Evolutionary conservation across 1,284 basidiomycete genomes (phyloP), one percentile per base, ranked within the genome.

Genomic region (Sphaerobolus stellatus): DNA sequence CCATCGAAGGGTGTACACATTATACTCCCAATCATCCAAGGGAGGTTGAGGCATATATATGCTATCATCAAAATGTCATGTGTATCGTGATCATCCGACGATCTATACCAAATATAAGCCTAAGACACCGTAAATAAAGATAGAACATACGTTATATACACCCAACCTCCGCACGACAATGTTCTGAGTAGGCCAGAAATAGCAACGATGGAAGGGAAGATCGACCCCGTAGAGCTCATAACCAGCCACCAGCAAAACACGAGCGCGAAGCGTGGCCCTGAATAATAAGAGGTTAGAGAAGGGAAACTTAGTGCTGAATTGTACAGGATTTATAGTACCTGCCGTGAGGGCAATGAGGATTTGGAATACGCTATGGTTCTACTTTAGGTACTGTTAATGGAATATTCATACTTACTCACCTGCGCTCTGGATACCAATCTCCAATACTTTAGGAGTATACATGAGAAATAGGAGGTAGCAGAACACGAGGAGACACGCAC

Each of bases 1-100:
- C n/a, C n/a, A n/a, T n/a, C 64, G 2, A 59, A 28, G n/a, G 79
- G 75, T 2, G 86, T 88, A 59, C 79, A 80, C 14, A 72, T 61
- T 30, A 86, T 82, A 5, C 84, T 82, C 27, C 89, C 83, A 36
- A 84, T 67, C 92, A 96, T 96, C 93, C 93, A 98, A 1, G 91
- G 90, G 3, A 91, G 63, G 61, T 90, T 92, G 65, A 83, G 81
- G 2, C 90, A 75, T 58, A 94, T 87, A 65, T 92, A 94, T 52
- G 80, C 67, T 58, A 94, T 87, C 94, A 98, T 97, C 66, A 88
- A 84, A 22, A 94, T 74, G 69, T 97, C 94, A 71, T 98, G 94
- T 16, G 81, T 76, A 64, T 90, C 86, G 62, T 90, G 88, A 67
- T 90, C 80, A 64, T 94, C 91, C 33, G 71, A 82, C 4, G 87